These are phyloP conservation scores for Scutellaria galericulata DNA, from an alignment of 257 asterid genomes.

Conservation along the genomic window DNA sequence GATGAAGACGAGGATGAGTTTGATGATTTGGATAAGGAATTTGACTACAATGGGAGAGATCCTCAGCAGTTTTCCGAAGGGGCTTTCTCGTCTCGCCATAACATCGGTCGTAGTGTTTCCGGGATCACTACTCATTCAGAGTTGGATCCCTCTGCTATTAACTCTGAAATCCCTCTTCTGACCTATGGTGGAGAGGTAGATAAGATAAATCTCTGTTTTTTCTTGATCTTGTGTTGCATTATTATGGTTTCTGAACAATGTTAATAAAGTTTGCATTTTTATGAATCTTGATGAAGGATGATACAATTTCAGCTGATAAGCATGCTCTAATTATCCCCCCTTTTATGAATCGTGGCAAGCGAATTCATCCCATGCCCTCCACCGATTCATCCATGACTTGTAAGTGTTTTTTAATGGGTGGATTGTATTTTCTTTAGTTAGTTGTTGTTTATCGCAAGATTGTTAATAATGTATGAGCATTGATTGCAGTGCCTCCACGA, in stretches of 20 bases:
- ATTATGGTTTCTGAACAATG: background rate
- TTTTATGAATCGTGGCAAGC: slow-evolving; percentile 70
- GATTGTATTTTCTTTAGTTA: background rate
- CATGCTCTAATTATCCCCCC: slow-evolving; percentile 96
- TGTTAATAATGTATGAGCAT: slow-evolving; percentile 14
- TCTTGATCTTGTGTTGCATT: slow-evolving; percentile 17
- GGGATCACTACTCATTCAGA: slow-evolving; percentile 66
- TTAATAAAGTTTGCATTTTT: slow-evolving; percentile 34
- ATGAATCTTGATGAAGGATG: slow-evolving; percentile 66
- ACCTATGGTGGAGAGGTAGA: slow-evolving; percentile 95
- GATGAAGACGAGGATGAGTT: slow-evolving; percentile 97
- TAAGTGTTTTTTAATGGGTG: slow-evolving; percentile 36
- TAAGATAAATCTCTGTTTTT: slow-evolving; percentile 1
- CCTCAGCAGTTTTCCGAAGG: slow-evolving; percentile 63
- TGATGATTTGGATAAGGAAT: slow-evolving; percentile 91
- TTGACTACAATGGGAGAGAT: slow-evolving; percentile 61
- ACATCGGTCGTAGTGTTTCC: slow-evolving; percentile 60
- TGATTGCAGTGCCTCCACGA: slow-evolving; percentile 79
- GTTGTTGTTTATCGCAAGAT: slow-evolving; percentile 1
- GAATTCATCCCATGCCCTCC: slow-evolving; percentile 76
- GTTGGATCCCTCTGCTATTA: slow-evolving; percentile 65
- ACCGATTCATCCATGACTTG: slow-evolving; percentile 78
- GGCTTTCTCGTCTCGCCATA: slow-evolving; percentile 54
- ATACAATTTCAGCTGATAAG: slow-evolving; percentile 90
- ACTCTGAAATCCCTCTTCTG: slow-evolving; percentile 86